Evolutionary conservation across 345 rosid genomes (phyloP).

Genomic region (Draba incana): DNA sequence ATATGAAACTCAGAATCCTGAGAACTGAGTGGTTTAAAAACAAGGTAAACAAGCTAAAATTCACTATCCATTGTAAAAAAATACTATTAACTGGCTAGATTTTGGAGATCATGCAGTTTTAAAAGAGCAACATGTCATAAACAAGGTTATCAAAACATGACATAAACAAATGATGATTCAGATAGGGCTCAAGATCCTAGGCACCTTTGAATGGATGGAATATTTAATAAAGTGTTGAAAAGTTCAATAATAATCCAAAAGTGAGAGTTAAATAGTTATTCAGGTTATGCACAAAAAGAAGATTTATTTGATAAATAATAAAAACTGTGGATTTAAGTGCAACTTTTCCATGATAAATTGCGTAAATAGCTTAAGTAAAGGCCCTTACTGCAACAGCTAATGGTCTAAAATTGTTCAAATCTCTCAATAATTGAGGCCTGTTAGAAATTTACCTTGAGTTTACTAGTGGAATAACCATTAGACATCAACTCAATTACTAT

Average conservation of each 20-base stretch:
- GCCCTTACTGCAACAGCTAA: neutral
- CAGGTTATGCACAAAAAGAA: constrained; percentile 20
- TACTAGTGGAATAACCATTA: neutral
- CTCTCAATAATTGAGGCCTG: constrained; percentile 12
- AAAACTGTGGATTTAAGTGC: constrained; percentile 20
- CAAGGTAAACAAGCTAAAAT: constrained; percentile 5
- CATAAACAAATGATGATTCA: constrained; percentile 27
- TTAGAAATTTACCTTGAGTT: neutral
- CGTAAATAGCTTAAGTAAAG: neutral
- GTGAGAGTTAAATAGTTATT: constrained; percentile 1
- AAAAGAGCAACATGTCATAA: constrained; percentile 33
- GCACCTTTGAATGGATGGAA: constrained; percentile 31
- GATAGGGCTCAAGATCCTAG: constrained; percentile 29
- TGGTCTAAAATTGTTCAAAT: constrained; percentile 3
- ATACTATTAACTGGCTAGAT: constrained; percentile 13
- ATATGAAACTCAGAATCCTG: constrained; percentile 18
- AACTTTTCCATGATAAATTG: neutral
- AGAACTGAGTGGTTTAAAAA: constrained; percentile 6
- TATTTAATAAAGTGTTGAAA: constrained; percentile 9
- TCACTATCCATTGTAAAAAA: constrained; percentile 3
- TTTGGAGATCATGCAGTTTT: constrained; percentile 19
- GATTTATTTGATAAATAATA: constrained; percentile 17
- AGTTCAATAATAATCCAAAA: neutral
- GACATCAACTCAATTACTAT: neutral
- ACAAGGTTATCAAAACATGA: constrained; percentile 36